Percentiles rank a stretch among this genome's conserved stretches.
phyloP scores from a whole-genome alignment of 208 protist genomes.

The Leishmania arabica region DNA sequence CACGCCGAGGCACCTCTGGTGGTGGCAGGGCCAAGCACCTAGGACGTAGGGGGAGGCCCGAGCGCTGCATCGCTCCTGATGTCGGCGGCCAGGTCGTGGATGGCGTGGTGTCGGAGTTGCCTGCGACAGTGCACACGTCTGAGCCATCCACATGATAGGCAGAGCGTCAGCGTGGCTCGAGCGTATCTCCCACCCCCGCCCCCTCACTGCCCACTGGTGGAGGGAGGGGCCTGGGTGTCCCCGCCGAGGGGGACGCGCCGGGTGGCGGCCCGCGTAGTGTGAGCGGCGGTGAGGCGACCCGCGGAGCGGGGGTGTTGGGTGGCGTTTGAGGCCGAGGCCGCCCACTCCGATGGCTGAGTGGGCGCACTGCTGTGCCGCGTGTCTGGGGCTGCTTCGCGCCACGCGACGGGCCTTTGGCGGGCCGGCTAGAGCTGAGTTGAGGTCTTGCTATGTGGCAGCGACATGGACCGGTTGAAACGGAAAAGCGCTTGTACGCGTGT shows the following conservation, averaged over 20 bases:
- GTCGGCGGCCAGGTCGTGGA: not conserved
- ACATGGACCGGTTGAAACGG: not conserved
- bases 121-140: not conserved
- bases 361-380: not conserved
- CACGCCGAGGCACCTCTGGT: not conserved
- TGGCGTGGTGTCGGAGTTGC: not conserved
- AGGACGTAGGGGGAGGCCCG: not conserved
- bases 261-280: not conserved
- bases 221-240: too few relatives aligned
- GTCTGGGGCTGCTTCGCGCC: not conserved
- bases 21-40: not conserved
- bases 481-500: not conserved
- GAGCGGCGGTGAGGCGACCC: not conserved
- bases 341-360: not conserved
- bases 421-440: not conserved
- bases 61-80: not conserved
- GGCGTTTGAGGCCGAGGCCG: not conserved
- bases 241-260: not conserved
- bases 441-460: not conserved
- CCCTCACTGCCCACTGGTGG: not conserved
- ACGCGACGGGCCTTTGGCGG: not conserved
- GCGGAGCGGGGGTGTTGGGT: not conserved
- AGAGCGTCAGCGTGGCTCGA: not conserved
- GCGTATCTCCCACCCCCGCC: not conserved
- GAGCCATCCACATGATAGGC: not conserved